A percentile compares a stretch with the other conserved stretches of the same genome.
These are phyloP conservation scores for Tarenaya hassleriana DNA, from an alignment of 345 rosid genomes.

Conservation along the genomic window DNA sequence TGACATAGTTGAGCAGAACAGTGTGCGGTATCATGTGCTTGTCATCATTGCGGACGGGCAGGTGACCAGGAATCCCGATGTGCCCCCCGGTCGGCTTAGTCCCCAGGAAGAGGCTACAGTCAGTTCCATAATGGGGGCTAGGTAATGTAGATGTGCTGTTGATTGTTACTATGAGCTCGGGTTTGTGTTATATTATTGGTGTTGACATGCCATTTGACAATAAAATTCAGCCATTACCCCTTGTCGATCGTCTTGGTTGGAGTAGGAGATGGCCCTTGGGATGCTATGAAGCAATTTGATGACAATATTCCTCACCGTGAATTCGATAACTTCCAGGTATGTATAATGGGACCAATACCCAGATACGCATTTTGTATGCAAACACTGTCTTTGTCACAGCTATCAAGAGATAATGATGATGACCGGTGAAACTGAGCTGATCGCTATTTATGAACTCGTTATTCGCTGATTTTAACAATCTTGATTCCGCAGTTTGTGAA, in stretches of 20 bases:
- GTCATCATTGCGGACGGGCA: conserved; percentile 96
- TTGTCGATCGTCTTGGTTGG: conserved; percentile 88
- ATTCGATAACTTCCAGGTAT: conserved; percentile 94
- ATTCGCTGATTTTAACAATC: too few species aligned
- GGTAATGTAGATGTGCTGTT: conserved; percentile 39
- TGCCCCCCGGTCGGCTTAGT: conserved; percentile 52
- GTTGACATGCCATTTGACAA: not conserved
- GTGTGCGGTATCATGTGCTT: conserved; percentile 79
- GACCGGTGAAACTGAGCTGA: not conserved
- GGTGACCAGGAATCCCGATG: conserved; percentile 69
- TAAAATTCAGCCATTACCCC: conserved; percentile 52
- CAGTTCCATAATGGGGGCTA: conserved; percentile 79
- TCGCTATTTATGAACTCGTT: too few species aligned
- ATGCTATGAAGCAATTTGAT: conserved; percentile 80
- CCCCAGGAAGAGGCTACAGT: conserved; percentile 84
- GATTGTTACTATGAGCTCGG: not conserved
- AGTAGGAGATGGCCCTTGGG: conserved; percentile 99
- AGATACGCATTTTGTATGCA: too few species aligned
- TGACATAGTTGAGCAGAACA: conserved; percentile 69
- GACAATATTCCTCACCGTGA: conserved; percentile 83
- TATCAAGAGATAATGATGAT: too few species aligned
- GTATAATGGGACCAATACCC: not conserved
- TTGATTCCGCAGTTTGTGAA: conserved; percentile 62
- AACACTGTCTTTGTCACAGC: too few species aligned
- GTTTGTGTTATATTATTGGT: conserved; percentile 2